Conservation (phyloP, 495 filamentous ascomycete species). For the Tuber calosporum region DNA sequence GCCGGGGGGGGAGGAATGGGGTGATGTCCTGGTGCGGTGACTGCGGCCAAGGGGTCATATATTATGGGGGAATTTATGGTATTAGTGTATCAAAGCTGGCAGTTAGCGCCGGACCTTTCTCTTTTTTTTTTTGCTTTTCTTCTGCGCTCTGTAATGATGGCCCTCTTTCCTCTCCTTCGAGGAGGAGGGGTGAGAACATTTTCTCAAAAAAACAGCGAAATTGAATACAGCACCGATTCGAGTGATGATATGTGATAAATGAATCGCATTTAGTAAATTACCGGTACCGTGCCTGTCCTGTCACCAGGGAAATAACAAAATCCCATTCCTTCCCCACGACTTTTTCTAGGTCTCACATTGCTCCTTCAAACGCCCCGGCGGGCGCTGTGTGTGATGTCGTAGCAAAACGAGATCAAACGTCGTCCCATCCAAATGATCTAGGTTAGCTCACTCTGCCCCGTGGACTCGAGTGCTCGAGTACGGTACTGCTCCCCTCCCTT, state of each 20-base stretch:
- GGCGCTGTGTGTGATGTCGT: background rate
- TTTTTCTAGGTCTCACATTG: background rate
- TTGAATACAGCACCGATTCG: background rate
- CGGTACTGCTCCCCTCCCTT: background rate
- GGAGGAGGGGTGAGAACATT: background rate
- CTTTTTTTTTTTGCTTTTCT: background rate
- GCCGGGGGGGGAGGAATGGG: background rate
- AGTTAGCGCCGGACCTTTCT: background rate
- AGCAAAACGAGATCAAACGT: background rate
- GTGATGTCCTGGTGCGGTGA: constrained; percentile 2
- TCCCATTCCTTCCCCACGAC: background rate
- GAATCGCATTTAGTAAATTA: background rate
- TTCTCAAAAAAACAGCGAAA: background rate
- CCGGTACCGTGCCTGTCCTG: background rate
- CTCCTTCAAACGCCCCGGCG: background rate
- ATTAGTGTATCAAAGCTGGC: background rate
- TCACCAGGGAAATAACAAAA: background rate
- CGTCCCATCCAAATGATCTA: background rate
- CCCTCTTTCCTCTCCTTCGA: background rate
- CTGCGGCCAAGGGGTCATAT: background rate
- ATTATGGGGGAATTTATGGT: background rate
- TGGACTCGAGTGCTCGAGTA: too few relatives aligned
- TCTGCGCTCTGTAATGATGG: background rate
- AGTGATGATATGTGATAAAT: background rate
- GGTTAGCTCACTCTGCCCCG: background rate